Base-by-base conservation (phyloP, 192 early-diverging fungal species). In the Coemansia sp. region DNA sequence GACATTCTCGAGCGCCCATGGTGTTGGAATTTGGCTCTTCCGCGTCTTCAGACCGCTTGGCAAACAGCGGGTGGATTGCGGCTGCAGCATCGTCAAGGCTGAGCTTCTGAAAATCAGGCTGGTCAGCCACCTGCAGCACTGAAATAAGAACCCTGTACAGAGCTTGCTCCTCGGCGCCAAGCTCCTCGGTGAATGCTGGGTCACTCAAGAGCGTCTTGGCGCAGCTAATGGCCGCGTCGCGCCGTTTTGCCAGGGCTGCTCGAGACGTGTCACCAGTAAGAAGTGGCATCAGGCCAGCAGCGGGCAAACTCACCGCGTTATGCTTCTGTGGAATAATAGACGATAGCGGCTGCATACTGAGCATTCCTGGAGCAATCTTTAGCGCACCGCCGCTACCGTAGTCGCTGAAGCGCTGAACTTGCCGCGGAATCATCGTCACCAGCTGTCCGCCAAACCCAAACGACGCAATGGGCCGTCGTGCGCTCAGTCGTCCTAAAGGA, bases 361-460 rank as follows among this genome's bases (percentile, higher is more conserved):
- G 66, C 54, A 78, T 83, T 14, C 86, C 83, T 38, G 84, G 81
- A 48, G 77, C 72, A 48, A 65, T 52, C 62, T 84, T 86, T 15
- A 66, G 62, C 14, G 73, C 71, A 20, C 66, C 74, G 56, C 61
- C 67, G 21, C 63, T 62, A 17, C 73, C 64, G 34, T 81, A 68
- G 12, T 71, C 65, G 44, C 73, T 82, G 42, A 85, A 78, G 44
- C 82, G 73, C 78, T 87, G 83, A 7, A 88, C 85, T 15, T 75
- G 70, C 22, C 73, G 82, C 50, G 89, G 89, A 63, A 90, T 88
- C 67, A 87, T 86, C 3, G 83, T 83, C 47, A 84, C 72, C n/a
- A 91, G 65, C 50, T 82, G 75, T 23, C 90, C 90, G 57, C 90
- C 90, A 78, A 91, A 89, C n/a, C 90, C 90, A 72, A 91, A 90